A percentile compares a stretch with the other conserved stretches of the same genome.
Conservation (phyloP, 1,284 basidiomycete genomes). For the Tilletia setariae region DNA sequence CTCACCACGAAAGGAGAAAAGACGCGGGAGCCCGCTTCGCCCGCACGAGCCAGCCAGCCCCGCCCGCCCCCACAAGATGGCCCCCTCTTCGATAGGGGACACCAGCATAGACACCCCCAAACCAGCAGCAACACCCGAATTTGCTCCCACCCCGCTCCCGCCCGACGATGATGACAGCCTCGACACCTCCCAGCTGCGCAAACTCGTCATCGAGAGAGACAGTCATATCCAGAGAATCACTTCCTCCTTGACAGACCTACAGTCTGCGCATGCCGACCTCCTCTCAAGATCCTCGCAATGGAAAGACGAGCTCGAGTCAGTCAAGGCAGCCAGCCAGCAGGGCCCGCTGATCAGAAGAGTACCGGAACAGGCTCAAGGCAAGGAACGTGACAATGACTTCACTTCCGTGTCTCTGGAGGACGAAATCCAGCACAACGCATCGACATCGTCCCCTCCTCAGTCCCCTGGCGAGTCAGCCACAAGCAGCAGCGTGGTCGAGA, state of each 20-base stretch:
- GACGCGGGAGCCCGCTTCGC: too few species aligned
- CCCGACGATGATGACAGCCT: not conserved
- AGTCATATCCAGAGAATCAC: not conserved
- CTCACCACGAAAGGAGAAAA: too few species aligned
- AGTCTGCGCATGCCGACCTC: conserved; percentile 35
- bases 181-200: not conserved
- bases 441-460: not conserved
- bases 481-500: conserved; percentile 31
- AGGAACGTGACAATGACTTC: conserved; percentile 29
- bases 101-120: too few species aligned
- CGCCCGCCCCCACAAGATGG: too few species aligned
- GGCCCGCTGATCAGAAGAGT: too few species aligned
- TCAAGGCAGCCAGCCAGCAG: conserved; percentile 29
- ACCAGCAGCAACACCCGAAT: too few species aligned
- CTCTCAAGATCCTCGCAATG: conserved; percentile 38
- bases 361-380: conserved; percentile 8
- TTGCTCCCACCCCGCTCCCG: too few species aligned
- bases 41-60: too few species aligned
- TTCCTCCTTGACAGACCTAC: conserved; percentile 31
- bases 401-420: not conserved
- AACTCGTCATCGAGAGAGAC: not conserved
- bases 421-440: not conserved
- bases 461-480: not conserved
- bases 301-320: conserved; percentile 42
- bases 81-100: too few species aligned